Base-by-base conservation (phyloP, 2,329 filamentous ascomycete genomes). In the Cephalotrichum gorgonifer region DNA sequence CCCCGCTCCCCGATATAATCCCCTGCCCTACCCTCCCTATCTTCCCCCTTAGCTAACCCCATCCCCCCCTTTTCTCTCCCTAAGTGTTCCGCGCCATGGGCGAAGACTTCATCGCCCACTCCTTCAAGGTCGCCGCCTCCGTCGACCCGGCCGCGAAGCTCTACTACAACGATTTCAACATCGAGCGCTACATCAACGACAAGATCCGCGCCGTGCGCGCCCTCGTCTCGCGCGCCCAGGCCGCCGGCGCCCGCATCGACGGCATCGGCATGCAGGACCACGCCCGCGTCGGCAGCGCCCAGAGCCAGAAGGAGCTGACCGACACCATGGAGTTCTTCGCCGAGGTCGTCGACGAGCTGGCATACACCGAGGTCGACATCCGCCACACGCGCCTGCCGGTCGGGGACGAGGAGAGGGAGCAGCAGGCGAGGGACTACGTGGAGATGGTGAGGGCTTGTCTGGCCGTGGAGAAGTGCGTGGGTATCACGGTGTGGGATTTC, bases 191-290 rank as follows among this genome's bases (percentile, higher is more conserved):
- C 46, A 43, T 48, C 35, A 48, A 48, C 46, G 46, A 48, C 38
- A 73, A 74, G 60, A 62, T 64, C 17, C 62, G 62, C 17, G 60
- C 57, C 2, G 62, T 64, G 4, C 53, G 67, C 7, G 58, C 62
- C 15, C 65, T 74, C 22, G 62, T 74, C 43, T 54, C 58, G 39
- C 55, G 63, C 3, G 52, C 72, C 38, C 57, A 68, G 54, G 54
- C 57, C 15, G 64, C 69, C 11, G 70, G 72, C 28, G 66, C 68
- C 42, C 70, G 69, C 49, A 77, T 80, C 54, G 72, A 80, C 54
- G 76, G 76, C 38, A 68, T 80, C 3, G 76, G 77, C 14, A 62
- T 79, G 51, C 75, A 81, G 57, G 67, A 63, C 4, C 77, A 81
- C 60, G 71, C 79, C 52, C 71, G 73, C 52, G 70, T 73, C 7